phyloP scores from a whole-genome alignment of 768 basidiomycete species.

The Leccinellum albellum region DNA sequence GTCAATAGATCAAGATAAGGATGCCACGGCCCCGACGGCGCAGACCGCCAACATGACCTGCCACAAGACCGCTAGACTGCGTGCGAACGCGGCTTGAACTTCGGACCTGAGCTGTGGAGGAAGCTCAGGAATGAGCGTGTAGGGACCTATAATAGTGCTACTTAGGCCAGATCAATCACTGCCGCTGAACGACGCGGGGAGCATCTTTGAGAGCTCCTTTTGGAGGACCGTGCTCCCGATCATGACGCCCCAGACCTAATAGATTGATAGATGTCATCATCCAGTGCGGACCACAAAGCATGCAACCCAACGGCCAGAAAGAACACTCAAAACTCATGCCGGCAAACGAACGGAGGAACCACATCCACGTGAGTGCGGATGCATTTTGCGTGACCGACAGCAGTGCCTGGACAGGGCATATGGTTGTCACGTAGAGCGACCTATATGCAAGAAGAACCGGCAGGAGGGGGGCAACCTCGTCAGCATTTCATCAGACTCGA shows the following conservation, averaged over 20 bases:
- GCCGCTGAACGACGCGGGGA: constrained; percentile 38
- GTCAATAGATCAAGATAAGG: too few relatives aligned
- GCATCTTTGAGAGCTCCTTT: constrained; percentile 40
- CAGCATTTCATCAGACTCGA: neutral
- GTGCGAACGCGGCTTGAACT: constrained; percentile 42
- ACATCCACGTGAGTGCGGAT: constrained; percentile 36
- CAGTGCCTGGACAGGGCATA: constrained; percentile 33
- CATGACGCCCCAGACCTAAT: constrained; percentile 48
- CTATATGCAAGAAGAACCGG: neutral
- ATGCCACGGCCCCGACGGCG: constrained; percentile 10
- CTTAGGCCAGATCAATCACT: constrained; percentile 23
- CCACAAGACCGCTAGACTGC: constrained; percentile 40
- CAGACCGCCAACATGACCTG: constrained; percentile 38
- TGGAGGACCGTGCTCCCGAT: constrained; percentile 50
- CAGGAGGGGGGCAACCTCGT: neutral
- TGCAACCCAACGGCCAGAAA: neutral
- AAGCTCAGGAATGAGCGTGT: constrained; percentile 45
- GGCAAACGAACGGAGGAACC: constrained; percentile 31
- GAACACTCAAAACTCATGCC: constrained; percentile 10
- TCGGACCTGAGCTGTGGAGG: constrained; percentile 28
- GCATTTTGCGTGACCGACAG: constrained; percentile 34
- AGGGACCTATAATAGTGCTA: constrained; percentile 22
- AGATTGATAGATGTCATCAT: neutral
- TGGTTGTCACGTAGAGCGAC: constrained; percentile 11
- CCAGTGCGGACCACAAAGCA: neutral